These are phyloP conservation scores for Moricandia moricandioides DNA, from an alignment of 345 rosid genomes.

Conservation along the genomic window DNA sequence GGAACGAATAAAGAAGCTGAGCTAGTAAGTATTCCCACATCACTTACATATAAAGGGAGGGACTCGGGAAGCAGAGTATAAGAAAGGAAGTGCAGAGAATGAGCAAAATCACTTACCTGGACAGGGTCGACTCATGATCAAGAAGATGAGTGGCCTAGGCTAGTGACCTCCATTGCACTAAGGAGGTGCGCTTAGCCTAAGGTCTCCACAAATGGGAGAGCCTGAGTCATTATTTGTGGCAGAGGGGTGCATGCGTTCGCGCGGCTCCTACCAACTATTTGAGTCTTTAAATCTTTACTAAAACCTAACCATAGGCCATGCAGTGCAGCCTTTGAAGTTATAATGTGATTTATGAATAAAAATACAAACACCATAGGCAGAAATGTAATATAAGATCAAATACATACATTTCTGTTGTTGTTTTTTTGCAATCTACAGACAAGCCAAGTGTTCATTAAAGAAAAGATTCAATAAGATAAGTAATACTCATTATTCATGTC, in stretches of 20 bases:
- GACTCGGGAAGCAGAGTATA: neutral
- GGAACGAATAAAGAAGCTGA: no score
- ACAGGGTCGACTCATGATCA: conserved; percentile 15
- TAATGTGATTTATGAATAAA: no score
- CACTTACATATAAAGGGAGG: neutral
- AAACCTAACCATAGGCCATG: no score
- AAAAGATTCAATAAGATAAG: conserved; percentile 22
- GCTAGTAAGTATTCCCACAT: neutral
- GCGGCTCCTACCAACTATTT: neutral
- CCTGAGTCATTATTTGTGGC: conserved; percentile 14
- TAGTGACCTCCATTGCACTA: conserved; percentile 1
- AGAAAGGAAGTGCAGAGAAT: neutral
- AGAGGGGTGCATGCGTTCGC: conserved; percentile 13
- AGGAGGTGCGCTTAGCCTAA: neutral
- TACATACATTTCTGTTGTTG: conserved; percentile 6
- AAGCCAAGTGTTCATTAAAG: neutral
- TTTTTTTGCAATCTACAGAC: neutral
- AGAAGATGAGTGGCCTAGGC: conserved; percentile 12
- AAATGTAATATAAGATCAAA: neutral
- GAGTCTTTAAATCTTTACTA: no score
- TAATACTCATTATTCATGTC: conserved; percentile 25
- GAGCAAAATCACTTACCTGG: conserved; percentile 9
- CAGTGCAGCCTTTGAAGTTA: no score
- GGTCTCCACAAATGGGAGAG: conserved; percentile 3
- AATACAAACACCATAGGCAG: no score